Conservation (phyloP, 2,329 filamentous ascomycete genomes). For the Dothistroma septosporum region DNA sequence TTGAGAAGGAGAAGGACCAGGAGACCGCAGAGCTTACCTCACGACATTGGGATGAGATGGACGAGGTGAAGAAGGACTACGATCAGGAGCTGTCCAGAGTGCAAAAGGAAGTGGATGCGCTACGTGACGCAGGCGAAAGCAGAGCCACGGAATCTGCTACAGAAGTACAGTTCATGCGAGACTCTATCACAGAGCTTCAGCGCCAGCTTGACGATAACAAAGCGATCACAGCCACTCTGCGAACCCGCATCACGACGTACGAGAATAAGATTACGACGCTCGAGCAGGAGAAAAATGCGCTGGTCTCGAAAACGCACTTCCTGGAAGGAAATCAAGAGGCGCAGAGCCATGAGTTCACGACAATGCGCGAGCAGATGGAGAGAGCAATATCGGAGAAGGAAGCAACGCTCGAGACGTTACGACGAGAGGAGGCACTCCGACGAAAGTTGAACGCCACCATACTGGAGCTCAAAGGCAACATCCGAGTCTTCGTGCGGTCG, state of each 20-base stretch:
- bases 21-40: slow-evolving; percentile 57
- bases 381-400: slow-evolving; percentile 69
- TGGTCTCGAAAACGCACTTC: slow-evolving; percentile 80
- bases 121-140: slow-evolving; percentile 52
- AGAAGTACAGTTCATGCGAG: slow-evolving; percentile 43
- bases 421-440: slow-evolving; percentile 84
- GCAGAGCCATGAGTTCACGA: slow-evolving; percentile 79
- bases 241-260: slow-evolving; percentile 49
- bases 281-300: slow-evolving; percentile 69
- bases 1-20: slow-evolving; percentile 42
- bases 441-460: slow-evolving; percentile 96
- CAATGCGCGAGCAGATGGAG: slow-evolving; percentile 74
- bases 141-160: slow-evolving; percentile 50
- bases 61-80: slow-evolving; percentile 59
- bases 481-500: slow-evolving; percentile 95
- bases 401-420: slow-evolving; percentile 71
- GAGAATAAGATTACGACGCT: slow-evolving; percentile 57
- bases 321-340: slow-evolving; percentile 86
- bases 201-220: slow-evolving; percentile 49
- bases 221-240: slow-evolving; percentile 54
- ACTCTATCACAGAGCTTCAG: slow-evolving; percentile 23
- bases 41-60: slow-evolving; percentile 64
- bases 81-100: slow-evolving; percentile 64
- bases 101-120: slow-evolving; percentile 47
- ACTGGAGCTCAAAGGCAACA: slow-evolving; percentile 96